Base-by-base conservation (phyloP, 768 basidiomycete species). In the Agrocybe praecox region DNA sequence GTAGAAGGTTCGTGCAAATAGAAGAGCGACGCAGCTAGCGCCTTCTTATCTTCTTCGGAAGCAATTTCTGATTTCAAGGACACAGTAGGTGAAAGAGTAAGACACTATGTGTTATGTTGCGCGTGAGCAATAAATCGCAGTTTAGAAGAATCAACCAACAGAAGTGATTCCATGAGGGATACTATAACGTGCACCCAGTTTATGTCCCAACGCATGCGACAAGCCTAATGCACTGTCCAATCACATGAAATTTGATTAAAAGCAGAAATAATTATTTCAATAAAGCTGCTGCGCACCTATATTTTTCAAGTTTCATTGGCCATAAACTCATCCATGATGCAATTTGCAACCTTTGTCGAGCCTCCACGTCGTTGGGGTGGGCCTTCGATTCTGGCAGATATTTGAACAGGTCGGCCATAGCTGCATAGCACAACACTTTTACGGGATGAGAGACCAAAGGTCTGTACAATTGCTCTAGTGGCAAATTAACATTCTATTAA, bases 91-190 rank as follows among this genome's bases (percentile, higher is more conserved):
- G 84, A 80, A 21, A 92, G 79, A 6, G 89, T 91, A 52, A 90
- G 74, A 67, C 90, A 91, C 89, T 91, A n/a, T n/a, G 51, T 33
- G 36, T 42, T 23, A 29, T 42, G 34, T 51, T 43, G 11, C 12
- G 21, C 18, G 36, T 55, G 17, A 56, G 32, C 32, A 42, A 53
- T 15, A 26, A 57, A 26, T 55, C 19, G 26, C 32, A 63, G 44
- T 47, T 50, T 46, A 40, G 55, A 46, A 17, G 14, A 46, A 6
- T 9, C 11, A 10, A 61, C 83, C 70, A 59, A 89, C 89, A n/a
- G 90, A 91, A 4, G 91, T 92, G 59, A 91, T 88, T 9, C 91
- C 91, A 67, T 94, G 90, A 19, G 90, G 88, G 54, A 94, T 91
- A 50, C 77, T 72, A 64, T 92, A 93, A 43, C 76, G 74, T 17